A percentile compares a stretch with the other conserved stretches of the same genome.
Conservation (phyloP, 441 rosid genomes). For the Biscutella auriculata region DNA sequence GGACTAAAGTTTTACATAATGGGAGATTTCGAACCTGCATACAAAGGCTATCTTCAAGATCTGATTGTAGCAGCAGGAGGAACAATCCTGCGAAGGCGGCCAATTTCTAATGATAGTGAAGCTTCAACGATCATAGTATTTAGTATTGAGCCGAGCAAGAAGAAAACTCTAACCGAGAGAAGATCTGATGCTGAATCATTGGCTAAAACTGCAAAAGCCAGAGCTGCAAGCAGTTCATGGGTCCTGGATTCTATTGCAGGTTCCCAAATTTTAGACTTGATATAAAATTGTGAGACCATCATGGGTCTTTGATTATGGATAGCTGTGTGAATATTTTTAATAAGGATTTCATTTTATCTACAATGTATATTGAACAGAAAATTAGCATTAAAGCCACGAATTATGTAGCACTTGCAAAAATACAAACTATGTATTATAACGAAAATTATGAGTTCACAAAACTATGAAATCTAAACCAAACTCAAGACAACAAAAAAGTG, state of each 20-base stretch:
- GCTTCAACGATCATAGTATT: conserved; percentile 47
- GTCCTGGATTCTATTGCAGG: conserved; percentile 69
- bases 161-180: conserved; percentile 32
- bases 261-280: conserved; percentile 24
- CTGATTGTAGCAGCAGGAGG: conserved; percentile 63
- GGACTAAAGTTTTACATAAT: conserved; percentile 44
- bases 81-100: conserved; percentile 50
- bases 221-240: conserved; percentile 69
- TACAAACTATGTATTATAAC: too few species aligned
- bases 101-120: conserved; percentile 23
- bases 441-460: too few species aligned
- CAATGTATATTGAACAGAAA: too few species aligned
- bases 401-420: too few species aligned
- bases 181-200: conserved; percentile 44
- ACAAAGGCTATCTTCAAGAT: conserved; percentile 68
- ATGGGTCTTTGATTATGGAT: background rate
- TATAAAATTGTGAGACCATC: background rate
- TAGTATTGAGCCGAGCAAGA: conserved; percentile 46
- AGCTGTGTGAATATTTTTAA: background rate
- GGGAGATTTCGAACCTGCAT: conserved; percentile 58
- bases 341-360: too few species aligned
- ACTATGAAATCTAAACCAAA: background rate
- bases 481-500: background rate
- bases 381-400: too few species aligned
- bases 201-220: conserved; percentile 50